phyloP scores from a whole-genome alignment of 208 protist species.

The Plasmodiophora brassicae region DNA sequence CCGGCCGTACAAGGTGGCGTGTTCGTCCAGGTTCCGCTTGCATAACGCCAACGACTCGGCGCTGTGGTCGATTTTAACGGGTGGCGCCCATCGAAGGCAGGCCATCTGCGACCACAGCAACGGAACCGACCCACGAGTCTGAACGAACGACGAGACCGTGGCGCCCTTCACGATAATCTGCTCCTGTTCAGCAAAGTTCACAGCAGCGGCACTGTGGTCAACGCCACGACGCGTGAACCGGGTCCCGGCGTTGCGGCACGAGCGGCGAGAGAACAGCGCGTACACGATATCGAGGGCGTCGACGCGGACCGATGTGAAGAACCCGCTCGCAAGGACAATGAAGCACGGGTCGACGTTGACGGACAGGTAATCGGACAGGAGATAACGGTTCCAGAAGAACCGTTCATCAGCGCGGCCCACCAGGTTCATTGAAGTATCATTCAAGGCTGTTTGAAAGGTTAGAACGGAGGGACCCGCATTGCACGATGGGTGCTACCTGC shows the following conservation, averaged over 20 bases:
- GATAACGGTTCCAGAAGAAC: neutral
- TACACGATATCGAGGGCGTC: neutral
- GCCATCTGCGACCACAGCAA: slow-evolving; percentile 31
- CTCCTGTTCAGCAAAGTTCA: slow-evolving; percentile 44
- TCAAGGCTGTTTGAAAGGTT: too few relatives aligned
- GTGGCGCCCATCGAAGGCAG: neutral
- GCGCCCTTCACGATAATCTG: neutral
- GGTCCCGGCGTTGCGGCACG: neutral
- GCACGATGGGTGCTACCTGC: neutral
- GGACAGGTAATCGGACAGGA: neutral
- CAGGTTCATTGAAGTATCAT: too few relatives aligned
- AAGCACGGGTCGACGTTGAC: neutral
- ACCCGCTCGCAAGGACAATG: neutral
- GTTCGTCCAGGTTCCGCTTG: neutral
- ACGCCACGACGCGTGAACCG: slow-evolving; percentile 36
- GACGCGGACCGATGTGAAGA: neutral
- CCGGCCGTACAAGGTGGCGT: slow-evolving; percentile 1
- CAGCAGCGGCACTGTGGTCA: slow-evolving; percentile 34
- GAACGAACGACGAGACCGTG: slow-evolving; percentile 32
- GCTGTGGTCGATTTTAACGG: neutral
- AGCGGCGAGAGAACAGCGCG: slow-evolving; percentile 34
- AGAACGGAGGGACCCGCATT: too few relatives aligned
- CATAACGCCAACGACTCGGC: neutral
- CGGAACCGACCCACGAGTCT: slow-evolving; percentile 39
- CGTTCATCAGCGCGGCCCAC: neutral